These are phyloP conservation scores for Boletus barrowsii DNA, from an alignment of 768 basidiomycete species.

Conservation along the genomic window DNA sequence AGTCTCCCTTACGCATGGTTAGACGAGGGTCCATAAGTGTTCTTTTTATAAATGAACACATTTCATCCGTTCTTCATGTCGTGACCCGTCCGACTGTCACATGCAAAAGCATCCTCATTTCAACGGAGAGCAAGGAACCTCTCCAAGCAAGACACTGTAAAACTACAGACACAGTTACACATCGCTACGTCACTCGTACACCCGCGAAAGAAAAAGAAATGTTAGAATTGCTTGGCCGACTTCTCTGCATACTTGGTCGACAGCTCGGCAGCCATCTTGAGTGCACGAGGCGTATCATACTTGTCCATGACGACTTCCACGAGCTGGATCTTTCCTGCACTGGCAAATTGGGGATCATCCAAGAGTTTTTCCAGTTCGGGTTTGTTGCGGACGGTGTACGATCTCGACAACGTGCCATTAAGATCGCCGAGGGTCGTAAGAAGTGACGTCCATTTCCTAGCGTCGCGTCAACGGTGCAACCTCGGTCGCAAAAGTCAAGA, in stretches of 20 bases:
- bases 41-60: too few relatives aligned
- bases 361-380: slow-evolving; percentile 66
- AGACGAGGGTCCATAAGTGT: too few relatives aligned
- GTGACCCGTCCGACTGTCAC: too few relatives aligned
- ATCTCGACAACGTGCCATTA: slow-evolving; percentile 47
- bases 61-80: too few relatives aligned
- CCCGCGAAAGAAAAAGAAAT: too few relatives aligned
- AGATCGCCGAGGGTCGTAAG: slow-evolving; percentile 56
- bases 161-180: too few relatives aligned
- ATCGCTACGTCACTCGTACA: too few relatives aligned
- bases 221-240: slow-evolving; percentile 20
- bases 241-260: slow-evolving; percentile 12
- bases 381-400: slow-evolving; percentile 67
- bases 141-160: too few relatives aligned
- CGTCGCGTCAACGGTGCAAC: neutral
- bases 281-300: slow-evolving; percentile 65
- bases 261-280: slow-evolving; percentile 49
- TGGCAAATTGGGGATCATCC: slow-evolving; percentile 56
- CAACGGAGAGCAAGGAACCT: too few relatives aligned
- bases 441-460: slow-evolving; percentile 62
- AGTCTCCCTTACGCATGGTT: too few relatives aligned
- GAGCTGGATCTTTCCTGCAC: slow-evolving; percentile 66
- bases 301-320: slow-evolving; percentile 78
- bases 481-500: neutral
- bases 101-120: too few relatives aligned